Evolutionary conservation across 2,329 filamentous ascomycete species (phyloP).

Genomic region (Fusarium algeriense): DNA sequence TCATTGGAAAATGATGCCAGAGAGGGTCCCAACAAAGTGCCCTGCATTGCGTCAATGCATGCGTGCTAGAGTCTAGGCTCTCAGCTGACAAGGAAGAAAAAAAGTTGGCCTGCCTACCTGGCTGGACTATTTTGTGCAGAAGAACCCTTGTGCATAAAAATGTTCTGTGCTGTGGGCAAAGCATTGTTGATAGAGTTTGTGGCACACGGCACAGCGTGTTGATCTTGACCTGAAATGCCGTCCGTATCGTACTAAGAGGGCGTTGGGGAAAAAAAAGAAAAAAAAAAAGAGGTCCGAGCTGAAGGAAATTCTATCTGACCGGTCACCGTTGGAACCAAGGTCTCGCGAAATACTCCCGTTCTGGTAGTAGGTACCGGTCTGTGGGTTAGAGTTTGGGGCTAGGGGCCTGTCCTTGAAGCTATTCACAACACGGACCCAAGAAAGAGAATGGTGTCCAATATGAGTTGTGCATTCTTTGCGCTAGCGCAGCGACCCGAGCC

Average conservation of each 20-base stretch:
- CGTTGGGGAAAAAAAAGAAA: not conserved
- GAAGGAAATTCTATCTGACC: not conserved
- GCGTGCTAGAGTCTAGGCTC: constrained; percentile 5
- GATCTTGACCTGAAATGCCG: not conserved
- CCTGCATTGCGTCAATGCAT: constrained; percentile 2
- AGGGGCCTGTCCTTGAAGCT: not conserved
- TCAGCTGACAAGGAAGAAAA: not conserved
- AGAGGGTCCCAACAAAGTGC: not conserved
- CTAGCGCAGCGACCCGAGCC: constrained; percentile 40
- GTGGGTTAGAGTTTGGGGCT: not conserved
- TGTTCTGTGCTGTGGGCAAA: not conserved
- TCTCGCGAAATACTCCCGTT: too few species aligned
- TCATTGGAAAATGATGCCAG: not conserved
- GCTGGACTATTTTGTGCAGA: not conserved
- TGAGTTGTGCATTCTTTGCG: not conserved
- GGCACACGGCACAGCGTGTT: constrained; percentile 5
- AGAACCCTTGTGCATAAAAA: not conserved
- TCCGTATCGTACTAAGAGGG: not conserved
- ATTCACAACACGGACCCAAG: not conserved
- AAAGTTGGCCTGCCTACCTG: not conserved
- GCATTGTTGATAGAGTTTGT: constrained; percentile 11
- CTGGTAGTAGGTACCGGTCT: too few species aligned
- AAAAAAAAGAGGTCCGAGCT: not conserved
- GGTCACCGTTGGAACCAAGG: not conserved
- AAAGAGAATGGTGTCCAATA: not conserved